Evolutionary conservation across 352 stramenopile genomes (phyloP).

Genomic region (Phytophthora brassicae): DNA sequence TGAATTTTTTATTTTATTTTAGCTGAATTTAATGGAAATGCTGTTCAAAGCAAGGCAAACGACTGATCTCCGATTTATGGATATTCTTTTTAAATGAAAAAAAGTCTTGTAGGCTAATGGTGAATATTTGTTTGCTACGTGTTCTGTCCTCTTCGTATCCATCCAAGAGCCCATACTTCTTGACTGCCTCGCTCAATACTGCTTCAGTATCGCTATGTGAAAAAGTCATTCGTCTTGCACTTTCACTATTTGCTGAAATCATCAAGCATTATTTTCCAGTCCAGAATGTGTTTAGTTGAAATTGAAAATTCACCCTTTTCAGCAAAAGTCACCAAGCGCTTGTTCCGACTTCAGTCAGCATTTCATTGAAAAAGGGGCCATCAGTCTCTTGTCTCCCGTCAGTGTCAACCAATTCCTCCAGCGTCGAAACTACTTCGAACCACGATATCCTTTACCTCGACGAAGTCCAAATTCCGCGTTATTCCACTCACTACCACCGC

Average conservation of each 20-base stretch:
- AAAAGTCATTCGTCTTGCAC: neutral
- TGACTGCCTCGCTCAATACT: too few relatives aligned
- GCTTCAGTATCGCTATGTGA: neutral
- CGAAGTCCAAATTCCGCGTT: constrained; percentile 82
- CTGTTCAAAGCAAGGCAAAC: too few relatives aligned
- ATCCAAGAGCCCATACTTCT: constrained; percentile 1
- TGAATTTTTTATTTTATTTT: too few relatives aligned
- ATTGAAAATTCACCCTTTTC: too few relatives aligned
- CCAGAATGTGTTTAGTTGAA: too few relatives aligned
- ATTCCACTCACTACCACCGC: constrained; percentile 76
- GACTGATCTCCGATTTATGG: too few relatives aligned
- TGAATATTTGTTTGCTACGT: neutral
- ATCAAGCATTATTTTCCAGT: neutral
- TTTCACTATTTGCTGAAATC: neutral
- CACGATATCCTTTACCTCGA: constrained; percentile 67
- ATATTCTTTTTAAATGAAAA: too few relatives aligned
- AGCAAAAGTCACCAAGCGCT: neutral
- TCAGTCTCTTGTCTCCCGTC: neutral
- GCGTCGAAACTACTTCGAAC: constrained; percentile 51
- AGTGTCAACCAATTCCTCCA: neutral
- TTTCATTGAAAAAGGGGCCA: neutral
- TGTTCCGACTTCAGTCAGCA: neutral
- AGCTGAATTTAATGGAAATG: too few relatives aligned
- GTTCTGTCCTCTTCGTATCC: neutral
- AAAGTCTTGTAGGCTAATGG: too few relatives aligned